Conservation (phyloP, 1,284 basidiomycete species). For the Tausonia pullulans region DNA sequence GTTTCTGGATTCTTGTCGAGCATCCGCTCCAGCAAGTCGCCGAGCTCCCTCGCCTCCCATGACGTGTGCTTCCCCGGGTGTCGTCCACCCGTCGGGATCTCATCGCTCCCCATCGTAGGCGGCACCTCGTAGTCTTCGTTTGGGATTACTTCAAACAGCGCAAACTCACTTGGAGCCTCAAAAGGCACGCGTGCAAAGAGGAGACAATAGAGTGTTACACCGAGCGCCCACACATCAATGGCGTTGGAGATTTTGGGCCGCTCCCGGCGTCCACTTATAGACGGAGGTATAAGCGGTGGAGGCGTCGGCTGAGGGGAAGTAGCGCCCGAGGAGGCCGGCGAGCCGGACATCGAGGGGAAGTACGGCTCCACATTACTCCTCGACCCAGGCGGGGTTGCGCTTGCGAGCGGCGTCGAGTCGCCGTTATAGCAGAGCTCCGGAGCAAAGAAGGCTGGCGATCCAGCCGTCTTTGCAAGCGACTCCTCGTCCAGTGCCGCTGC, state of each 20-base stretch:
- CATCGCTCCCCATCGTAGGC: slow-evolving; percentile 62
- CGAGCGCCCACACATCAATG: slow-evolving; percentile 98
- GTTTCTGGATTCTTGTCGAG: slow-evolving; percentile 71
- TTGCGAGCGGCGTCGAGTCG: slow-evolving; percentile 14
- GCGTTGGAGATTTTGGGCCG: slow-evolving; percentile 77
- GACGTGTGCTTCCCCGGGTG: slow-evolving; percentile 16
- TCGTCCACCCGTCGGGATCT: slow-evolving; percentile 42
- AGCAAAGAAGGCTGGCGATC: slow-evolving; percentile 94
- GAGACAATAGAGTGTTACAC: slow-evolving; percentile 92
- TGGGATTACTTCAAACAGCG: slow-evolving; percentile 74
- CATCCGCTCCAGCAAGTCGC: slow-evolving; percentile 61
- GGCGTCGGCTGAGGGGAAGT: slow-evolving; percentile 25
- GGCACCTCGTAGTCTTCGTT: slow-evolving; percentile 64
- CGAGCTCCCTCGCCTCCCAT: slow-evolving; percentile 43
- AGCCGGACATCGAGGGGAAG: too few species aligned
- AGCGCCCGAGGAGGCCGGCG: slow-evolving; percentile 17
- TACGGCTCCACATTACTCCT: not conserved
- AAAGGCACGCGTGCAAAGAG: slow-evolving; percentile 77
- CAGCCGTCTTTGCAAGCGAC: slow-evolving; percentile 84
- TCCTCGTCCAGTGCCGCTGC: slow-evolving; percentile 54
- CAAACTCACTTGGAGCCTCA: slow-evolving; percentile 57
- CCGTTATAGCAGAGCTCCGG: slow-evolving; percentile 71
- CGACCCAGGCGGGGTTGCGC: slow-evolving; percentile 5
- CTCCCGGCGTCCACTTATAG: slow-evolving; percentile 25
- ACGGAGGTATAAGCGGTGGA: slow-evolving; percentile 20